Evolutionary conservation across 192 early-diverging fungal genomes (phyloP).

Genomic region (Backusella sp.): DNA sequence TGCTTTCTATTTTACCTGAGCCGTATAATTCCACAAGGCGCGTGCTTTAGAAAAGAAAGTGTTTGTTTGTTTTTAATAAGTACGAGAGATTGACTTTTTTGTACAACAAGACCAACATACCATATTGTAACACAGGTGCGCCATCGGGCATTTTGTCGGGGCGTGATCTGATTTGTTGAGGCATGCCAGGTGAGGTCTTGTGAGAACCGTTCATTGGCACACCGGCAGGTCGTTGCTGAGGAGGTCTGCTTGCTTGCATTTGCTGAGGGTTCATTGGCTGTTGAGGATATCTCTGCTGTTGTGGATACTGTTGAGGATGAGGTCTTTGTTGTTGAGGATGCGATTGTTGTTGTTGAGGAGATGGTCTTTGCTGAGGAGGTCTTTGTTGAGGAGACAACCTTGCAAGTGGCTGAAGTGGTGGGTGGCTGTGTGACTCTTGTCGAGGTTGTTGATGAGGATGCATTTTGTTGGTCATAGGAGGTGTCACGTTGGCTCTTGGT

Average conservation of each 20-base stretch:
- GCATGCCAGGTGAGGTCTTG: neutral
- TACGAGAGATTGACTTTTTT: no score
- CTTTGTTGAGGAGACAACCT: neutral
- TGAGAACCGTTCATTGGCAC: neutral
- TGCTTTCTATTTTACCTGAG: neutral
- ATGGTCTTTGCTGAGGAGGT: neutral
- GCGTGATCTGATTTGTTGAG: neutral
- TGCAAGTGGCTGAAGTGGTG: neutral
- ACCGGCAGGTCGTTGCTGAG: neutral
- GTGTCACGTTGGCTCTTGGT: no score
- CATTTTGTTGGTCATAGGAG: neutral
- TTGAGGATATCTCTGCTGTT: neutral
- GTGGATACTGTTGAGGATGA: neutral
- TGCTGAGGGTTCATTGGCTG: neutral
- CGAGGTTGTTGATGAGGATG: neutral
- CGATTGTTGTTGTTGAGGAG: neutral
- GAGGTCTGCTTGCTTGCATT: neutral
- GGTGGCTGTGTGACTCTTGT: neutral
- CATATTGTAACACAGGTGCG: slow-evolving; percentile 9
- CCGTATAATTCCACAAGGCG: slow-evolving; percentile 6
- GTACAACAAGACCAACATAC: neutral
- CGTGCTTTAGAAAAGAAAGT: neutral
- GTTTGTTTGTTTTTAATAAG: no score
- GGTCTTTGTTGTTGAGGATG: neutral
- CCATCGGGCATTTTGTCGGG: slow-evolving; percentile 6